A percentile compares a stretch with the other conserved stretches of the same genome.
phyloP scores from a whole-genome alignment of 495 filamentous ascomycete species.

The Trichoderma orchidacearum region DNA sequence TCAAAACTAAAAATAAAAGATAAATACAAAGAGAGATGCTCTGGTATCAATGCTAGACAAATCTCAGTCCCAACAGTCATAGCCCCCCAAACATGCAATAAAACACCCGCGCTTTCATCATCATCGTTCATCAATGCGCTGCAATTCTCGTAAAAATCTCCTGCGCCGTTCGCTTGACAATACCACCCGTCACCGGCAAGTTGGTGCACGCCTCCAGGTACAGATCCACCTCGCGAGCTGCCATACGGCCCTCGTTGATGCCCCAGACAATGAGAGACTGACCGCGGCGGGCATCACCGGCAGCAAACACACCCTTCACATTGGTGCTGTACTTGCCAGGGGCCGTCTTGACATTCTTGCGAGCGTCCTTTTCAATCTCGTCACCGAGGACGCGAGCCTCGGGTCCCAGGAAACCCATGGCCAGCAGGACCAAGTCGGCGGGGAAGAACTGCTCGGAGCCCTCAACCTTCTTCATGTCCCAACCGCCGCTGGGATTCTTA shows the following conservation, averaged over 20 bases:
- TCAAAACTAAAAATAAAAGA: too few species aligned
- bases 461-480: slow-evolving; percentile 99
- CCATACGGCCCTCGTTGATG: slow-evolving; percentile 96
- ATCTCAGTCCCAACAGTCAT: too few species aligned
- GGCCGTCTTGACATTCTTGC: slow-evolving; percentile 97
- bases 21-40: too few species aligned
- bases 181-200: slow-evolving; percentile 88
- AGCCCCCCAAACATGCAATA: too few species aligned
- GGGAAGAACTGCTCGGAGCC: slow-evolving; percentile 95
- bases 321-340: slow-evolving; percentile 84
- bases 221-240: slow-evolving; percentile 85
- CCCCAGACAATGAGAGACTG: slow-evolving; percentile 99
- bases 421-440: slow-evolving; percentile 88
- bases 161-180: slow-evolving; percentile 69
- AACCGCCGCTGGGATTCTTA: slow-evolving; percentile 75
- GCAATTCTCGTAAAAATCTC: slow-evolving; percentile 35
- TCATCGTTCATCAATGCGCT: not conserved
- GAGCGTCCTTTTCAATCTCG: slow-evolving; percentile 77
- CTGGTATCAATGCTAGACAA: too few species aligned
- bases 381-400: slow-evolving; percentile 82
- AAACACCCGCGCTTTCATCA: too few species aligned
- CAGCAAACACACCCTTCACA: slow-evolving; percentile 80
- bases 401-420: slow-evolving; percentile 97
- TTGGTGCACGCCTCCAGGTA: slow-evolving; percentile 71
- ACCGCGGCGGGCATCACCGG: slow-evolving; percentile 91